These are phyloP conservation scores for Acidomyces sp. DNA, from an alignment of 495 filamentous ascomycete species.

Conservation along the genomic window DNA sequence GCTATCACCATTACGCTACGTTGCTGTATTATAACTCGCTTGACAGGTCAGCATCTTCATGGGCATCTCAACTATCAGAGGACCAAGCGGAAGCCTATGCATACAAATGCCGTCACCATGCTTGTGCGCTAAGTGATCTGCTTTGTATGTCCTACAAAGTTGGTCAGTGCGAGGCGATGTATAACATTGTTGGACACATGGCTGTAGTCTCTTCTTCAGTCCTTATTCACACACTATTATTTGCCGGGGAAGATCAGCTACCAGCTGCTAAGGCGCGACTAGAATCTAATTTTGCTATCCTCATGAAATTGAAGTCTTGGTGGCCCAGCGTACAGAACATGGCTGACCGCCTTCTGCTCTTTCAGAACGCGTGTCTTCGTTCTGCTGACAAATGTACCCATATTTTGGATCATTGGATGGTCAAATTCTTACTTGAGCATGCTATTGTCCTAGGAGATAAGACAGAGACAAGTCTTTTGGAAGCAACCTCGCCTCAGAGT, in stretches of 20 bases:
- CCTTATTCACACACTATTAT: conserved; percentile 32
- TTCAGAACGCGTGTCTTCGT: conserved; percentile 30
- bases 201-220: conserved; percentile 33
- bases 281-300: conserved; percentile 31
- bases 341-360: conserved; percentile 27
- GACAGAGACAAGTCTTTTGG: not conserved
- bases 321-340: conserved; percentile 31
- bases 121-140: conserved; percentile 28
- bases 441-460: conserved; percentile 21
- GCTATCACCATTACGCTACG: conserved; percentile 33
- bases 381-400: conserved; percentile 25
- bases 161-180: conserved; percentile 28
- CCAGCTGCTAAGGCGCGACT: conserved; percentile 22
- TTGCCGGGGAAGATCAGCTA: conserved; percentile 22
- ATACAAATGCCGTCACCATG: conserved; percentile 28
- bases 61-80: too few species aligned
- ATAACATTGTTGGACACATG: conserved; percentile 34
- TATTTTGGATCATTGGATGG: conserved; percentile 34
- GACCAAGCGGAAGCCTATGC: conserved; percentile 22
- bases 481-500: conserved; percentile 4
- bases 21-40: conserved; percentile 35
- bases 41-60: conserved; percentile 22
- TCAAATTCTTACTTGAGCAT: conserved; percentile 30
- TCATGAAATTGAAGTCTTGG: conserved; percentile 24
- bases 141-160: conserved; percentile 25